These are phyloP conservation scores for Gymnopilus dilepis DNA, from an alignment of 768 basidiomycete genomes.

Conservation along the genomic window DNA sequence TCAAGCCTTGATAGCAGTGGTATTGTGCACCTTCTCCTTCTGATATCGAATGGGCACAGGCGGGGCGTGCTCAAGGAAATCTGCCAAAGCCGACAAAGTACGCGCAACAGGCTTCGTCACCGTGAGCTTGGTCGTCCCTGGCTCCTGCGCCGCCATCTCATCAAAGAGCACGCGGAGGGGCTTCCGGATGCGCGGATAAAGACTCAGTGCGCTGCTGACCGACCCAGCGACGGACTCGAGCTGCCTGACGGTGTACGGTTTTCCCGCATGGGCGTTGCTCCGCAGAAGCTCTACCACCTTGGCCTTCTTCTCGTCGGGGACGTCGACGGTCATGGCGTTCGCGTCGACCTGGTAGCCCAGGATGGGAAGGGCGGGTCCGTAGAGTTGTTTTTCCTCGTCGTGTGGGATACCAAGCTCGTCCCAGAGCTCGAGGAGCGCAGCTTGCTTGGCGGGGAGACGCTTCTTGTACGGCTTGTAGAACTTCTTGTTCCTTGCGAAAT, in stretches of 20 bases:
- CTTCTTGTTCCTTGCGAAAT: not conserved
- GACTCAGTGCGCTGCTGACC: constrained; percentile 17
- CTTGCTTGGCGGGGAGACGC: not conserved
- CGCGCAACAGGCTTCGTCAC: constrained; percentile 23
- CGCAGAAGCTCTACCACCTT: constrained; percentile 16
- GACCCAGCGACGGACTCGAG: constrained; percentile 18
- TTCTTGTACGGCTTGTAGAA: not conserved
- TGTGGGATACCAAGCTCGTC: not conserved
- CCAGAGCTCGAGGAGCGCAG: not conserved
- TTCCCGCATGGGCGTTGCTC: constrained; percentile 17
- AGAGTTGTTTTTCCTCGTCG: not conserved
- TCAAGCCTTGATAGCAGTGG: no score
- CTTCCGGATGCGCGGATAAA: constrained; percentile 17
- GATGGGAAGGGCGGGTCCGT: not conserved
- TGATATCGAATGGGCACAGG: constrained; percentile 22
- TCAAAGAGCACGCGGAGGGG: constrained; percentile 18
- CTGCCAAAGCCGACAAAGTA: constrained; percentile 20
- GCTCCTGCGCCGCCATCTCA: constrained; percentile 17
- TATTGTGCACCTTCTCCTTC: constrained; percentile 18
- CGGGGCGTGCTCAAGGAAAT: constrained; percentile 22
- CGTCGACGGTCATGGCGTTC: constrained; percentile 30
- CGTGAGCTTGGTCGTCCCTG: constrained; percentile 15
- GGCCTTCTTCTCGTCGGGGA: constrained; percentile 20
- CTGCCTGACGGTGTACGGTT: constrained; percentile 18
- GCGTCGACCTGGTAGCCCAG: not conserved